These are phyloP conservation scores for Parastagonospora avenae DNA, from an alignment of 2,329 filamentous ascomycete species.

Conservation along the genomic window DNA sequence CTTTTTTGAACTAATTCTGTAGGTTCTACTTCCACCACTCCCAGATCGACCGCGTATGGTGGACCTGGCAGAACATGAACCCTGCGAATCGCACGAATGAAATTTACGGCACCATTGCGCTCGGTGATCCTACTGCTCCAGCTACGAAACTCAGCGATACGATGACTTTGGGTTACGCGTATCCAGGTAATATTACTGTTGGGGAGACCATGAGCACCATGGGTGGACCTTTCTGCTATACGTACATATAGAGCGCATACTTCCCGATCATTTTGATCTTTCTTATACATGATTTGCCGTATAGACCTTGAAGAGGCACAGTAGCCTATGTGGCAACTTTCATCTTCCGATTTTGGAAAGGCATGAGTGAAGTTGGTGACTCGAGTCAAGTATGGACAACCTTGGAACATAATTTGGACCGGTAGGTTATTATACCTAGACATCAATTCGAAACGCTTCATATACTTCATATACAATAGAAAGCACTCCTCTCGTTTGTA, in stretches of 20 bases:
- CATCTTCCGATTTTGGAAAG: too few relatives aligned
- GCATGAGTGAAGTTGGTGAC: too few relatives aligned
- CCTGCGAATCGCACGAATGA: conserved; percentile 43
- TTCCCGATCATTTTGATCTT: not conserved
- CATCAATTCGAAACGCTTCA: too few relatives aligned
- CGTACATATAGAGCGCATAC: conserved; percentile 39
- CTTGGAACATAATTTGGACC: too few relatives aligned
- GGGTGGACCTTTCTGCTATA: conserved; percentile 55
- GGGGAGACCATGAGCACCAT: conserved; percentile 51
- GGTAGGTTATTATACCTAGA: too few relatives aligned
- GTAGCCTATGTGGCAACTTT: too few relatives aligned
- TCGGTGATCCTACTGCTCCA: conserved; percentile 50
- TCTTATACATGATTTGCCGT: not conserved
- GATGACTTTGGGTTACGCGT: conserved; percentile 48
- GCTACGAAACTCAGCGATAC: conserved; percentile 54
- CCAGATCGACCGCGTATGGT: conserved; percentile 55
- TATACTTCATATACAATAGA: too few relatives aligned
- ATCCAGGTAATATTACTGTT: conserved; percentile 42
- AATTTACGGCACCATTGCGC: conserved; percentile 51
- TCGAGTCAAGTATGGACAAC: too few relatives aligned
- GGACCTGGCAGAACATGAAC: conserved; percentile 57
- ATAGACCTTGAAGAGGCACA: too few relatives aligned
- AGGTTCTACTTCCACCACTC: conserved; percentile 54
- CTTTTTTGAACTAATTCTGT: too few relatives aligned
- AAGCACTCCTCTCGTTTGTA: too few relatives aligned